Evolutionary conservation across 163 green algal genomes (phyloP), one percentile per base, ranked within the genome.

Genomic region (Volvox carteri): DNA sequence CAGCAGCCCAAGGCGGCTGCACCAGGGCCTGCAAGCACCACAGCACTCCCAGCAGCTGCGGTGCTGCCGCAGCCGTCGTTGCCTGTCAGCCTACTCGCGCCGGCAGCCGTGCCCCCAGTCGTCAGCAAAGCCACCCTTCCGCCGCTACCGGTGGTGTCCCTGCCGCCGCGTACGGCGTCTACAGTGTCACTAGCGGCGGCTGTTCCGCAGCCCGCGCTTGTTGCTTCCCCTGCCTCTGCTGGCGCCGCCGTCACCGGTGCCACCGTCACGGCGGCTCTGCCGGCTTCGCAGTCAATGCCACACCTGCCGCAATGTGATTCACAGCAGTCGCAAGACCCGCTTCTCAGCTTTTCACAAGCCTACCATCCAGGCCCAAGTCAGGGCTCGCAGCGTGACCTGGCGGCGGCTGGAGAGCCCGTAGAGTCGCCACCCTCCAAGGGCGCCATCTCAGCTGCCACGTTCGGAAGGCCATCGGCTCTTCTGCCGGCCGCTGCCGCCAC

Each of bases 51-150:
- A 30, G 48, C 75, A 7, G 11, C 35, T 14, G 25, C 79, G 30
- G 30, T 30, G 16, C 60, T 67, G 42, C n/a, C 56, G 28, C 60
- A 33, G 62, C n/a, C 78, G 41, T 76, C 56, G 78, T 58, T 86
- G 41, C 78, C 78, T 0, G 25, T 41, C 12, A 76, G 78, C 41
- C 78, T 86, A 23, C 33, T 65, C 3, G 23, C 33, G 2, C n/a
- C n/a, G 21, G 9, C 16, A 4, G 23, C 14, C 78, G 28, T 25
- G n/a, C 4, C 76, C 1, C 19, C 33, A 2, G 18, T 19, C 52
- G 14, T 44, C 76, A 42, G 5, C 76, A 85, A 85, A 21, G 52
- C 39, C 76, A 56, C 52, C 30, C 76, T 85, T 19, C 76, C 76
- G 37, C 8, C 76, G 0, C 52, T 46, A 21, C 48, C 76, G 11